A percentile compares a stretch with the other conserved stretches of the same genome.
Evolutionary conservation across 2,329 filamentous ascomycete genomes (phyloP).

Genomic region (Fusarium lateritium): DNA sequence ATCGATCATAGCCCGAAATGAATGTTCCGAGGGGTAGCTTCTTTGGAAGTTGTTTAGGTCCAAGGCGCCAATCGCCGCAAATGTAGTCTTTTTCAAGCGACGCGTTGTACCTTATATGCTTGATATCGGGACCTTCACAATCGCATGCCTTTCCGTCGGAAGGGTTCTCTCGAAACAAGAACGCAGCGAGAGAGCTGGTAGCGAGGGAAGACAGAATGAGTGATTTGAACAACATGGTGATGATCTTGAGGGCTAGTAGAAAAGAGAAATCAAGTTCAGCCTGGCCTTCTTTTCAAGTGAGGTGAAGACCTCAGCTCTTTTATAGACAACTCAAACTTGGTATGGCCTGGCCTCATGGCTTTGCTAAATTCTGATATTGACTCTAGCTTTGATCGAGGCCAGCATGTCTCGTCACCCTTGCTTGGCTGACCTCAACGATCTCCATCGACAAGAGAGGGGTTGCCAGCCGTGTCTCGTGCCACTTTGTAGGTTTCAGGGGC

Average conservation of each 20-base stretch:
- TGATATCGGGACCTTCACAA: conserved; percentile 7
- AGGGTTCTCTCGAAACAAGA: not conserved
- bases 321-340: not conserved
- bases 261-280: too few species aligned
- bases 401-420: too few species aligned
- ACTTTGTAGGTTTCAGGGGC: not conserved
- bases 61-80: conserved; percentile 31
- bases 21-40: conserved; percentile 32
- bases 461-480: not conserved
- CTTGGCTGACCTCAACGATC: not conserved
- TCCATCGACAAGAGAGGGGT: not conserved
- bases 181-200: not conserved
- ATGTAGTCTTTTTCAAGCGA: conserved; percentile 4
- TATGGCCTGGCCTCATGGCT: too few species aligned
- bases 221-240: conserved; percentile 14
- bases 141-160: conserved; percentile 6
- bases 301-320: accelerated
- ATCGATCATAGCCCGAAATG: conserved; percentile 29
- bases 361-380: too few species aligned
- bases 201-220: conserved; percentile 21
- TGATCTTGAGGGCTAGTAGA: too few species aligned
- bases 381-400: too few species aligned
- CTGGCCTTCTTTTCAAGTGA: too few species aligned
- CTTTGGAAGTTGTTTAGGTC: conserved; percentile 9
- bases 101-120: not conserved